Percentiles rank a stretch among this genome's conserved stretches.
phyloP scores from a whole-genome alignment of 306 rosid species.

The Prunus fruticosa region DNA sequence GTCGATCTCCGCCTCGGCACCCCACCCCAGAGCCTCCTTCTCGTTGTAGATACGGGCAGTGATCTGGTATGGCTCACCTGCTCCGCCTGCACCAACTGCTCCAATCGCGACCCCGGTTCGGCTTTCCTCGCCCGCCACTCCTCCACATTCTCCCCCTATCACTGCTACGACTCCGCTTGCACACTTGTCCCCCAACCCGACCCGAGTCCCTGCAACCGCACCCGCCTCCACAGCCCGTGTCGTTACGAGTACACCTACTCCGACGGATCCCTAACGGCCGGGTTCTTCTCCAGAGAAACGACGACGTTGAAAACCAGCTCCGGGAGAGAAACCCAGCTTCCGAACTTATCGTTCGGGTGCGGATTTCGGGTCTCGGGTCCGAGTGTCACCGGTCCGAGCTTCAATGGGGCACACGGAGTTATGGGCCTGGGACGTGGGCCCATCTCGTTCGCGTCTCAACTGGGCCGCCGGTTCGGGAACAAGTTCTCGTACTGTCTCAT shows the following conservation, averaged over 20 bases:
- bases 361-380: constrained; percentile 59
- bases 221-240: constrained; percentile 60
- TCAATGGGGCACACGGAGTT: constrained; percentile 71
- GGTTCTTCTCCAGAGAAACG: constrained; percentile 63
- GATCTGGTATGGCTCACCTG: constrained; percentile 79
- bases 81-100: constrained; percentile 59
- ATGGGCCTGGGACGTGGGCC: constrained; percentile 78
- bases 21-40: constrained; percentile 66
- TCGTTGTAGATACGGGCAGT: constrained; percentile 74
- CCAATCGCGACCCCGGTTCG: constrained; percentile 35
- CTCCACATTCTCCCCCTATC: constrained; percentile 51
- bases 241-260: constrained; percentile 56
- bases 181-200: constrained; percentile 48
- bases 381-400: constrained; percentile 51
- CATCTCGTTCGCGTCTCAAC: constrained; percentile 63
- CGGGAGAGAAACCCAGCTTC: constrained; percentile 11
- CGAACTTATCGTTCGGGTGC: constrained; percentile 49
- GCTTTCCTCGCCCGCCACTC: constrained; percentile 65
- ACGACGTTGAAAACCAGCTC: constrained; percentile 45
- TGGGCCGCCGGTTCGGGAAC: constrained; percentile 57
- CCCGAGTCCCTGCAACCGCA: constrained; percentile 38
- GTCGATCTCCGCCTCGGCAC: constrained; percentile 56
- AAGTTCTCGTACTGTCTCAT: constrained; percentile 69
- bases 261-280: constrained; percentile 57
- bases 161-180: constrained; percentile 56